Evolutionary conservation across 2,329 filamentous ascomycete species (phyloP), one percentile per base, ranked within the genome.

Genomic region (Pezicula radicicola): DNA sequence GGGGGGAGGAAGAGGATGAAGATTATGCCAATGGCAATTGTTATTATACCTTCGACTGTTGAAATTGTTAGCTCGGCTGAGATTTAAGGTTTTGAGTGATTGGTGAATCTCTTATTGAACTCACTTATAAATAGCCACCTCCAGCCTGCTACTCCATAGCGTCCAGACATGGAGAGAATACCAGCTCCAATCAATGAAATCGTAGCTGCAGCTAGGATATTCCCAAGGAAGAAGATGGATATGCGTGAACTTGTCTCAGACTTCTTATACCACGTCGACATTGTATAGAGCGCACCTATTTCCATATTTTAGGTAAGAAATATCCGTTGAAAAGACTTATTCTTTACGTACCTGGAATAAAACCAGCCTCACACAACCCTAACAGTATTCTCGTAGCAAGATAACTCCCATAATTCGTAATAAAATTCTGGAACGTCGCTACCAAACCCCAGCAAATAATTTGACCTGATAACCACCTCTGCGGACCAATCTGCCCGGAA

Each of bases 231-330:
- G 61, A 84, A 85, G 3, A 84, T 69, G 2, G 80, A 77, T 39
- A 83, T 76, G 4, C 81, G 72, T 49, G 77, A 82, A 49, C 81
- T 78, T 41, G 77, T 70, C 61, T 85, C 81, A 46, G 78, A 74
- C 9, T 78, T 71, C 52, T 79, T 81, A 54, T 85, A 85, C 80
- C 81, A 85, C 73, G 82, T 83, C 1, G 78, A 80, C 3, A 84
- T 68, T 51, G 83, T 79, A 60, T 80, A 83, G 27, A 79, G 72
- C 12, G 80, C 71, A 44, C 39, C 37, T 40, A 40, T 13, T 8
- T 39, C 9, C n/a, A 40, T 8, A 16, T 7, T n/a, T 40, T 16
- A 40, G 3, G 8, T 16, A n/a, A 40, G n/a, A n/a, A 8, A 40
- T n/a, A 4, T 6, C 13, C 13, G 4, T 6, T 15, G 36, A 39